These are phyloP conservation scores for Hylodesmum podocarpum DNA, from an alignment of 306 rosid genomes.

Conservation along the genomic window DNA sequence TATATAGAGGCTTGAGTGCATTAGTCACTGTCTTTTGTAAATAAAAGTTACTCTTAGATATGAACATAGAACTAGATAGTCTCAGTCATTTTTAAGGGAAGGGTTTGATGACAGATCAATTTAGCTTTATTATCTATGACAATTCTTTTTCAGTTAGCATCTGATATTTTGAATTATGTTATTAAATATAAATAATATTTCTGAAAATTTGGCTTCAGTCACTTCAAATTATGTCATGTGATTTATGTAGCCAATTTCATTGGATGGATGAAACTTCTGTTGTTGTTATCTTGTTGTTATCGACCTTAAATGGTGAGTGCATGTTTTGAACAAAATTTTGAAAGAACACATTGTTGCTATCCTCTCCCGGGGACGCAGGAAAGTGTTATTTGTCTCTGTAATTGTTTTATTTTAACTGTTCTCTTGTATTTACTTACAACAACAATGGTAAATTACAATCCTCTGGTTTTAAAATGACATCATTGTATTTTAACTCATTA, in stretches of 20 bases:
- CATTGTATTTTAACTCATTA: too few species aligned
- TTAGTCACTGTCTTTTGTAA: not conserved
- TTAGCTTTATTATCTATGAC: not conserved
- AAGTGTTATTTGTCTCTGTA: not conserved
- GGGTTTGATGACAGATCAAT: not conserved
- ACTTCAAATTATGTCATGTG: too few species aligned
- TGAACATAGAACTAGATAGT: not conserved
- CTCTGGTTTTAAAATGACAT: not conserved
- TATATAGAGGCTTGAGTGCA: not conserved
- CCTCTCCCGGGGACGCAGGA: too few species aligned
- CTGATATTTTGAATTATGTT: not conserved
- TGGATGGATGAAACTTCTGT: too few species aligned
- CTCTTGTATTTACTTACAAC: not conserved
- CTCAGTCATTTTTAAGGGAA: not conserved
- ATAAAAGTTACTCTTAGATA: not conserved
- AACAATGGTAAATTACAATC: not conserved
- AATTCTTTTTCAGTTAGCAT: not conserved
- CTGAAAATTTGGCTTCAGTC: too few species aligned
- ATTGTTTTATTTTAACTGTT: too few species aligned
- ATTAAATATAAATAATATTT: too few species aligned
- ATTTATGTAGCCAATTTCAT: too few species aligned
- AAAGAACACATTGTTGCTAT: too few species aligned
- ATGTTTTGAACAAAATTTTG: not conserved
- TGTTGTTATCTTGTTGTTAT: too few species aligned
- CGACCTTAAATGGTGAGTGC: too few species aligned